Percentiles rank a stretch among this genome's conserved stretches.
phyloP scores from a whole-genome alignment of 345 rosid species.

The Pistacia vera region DNA sequence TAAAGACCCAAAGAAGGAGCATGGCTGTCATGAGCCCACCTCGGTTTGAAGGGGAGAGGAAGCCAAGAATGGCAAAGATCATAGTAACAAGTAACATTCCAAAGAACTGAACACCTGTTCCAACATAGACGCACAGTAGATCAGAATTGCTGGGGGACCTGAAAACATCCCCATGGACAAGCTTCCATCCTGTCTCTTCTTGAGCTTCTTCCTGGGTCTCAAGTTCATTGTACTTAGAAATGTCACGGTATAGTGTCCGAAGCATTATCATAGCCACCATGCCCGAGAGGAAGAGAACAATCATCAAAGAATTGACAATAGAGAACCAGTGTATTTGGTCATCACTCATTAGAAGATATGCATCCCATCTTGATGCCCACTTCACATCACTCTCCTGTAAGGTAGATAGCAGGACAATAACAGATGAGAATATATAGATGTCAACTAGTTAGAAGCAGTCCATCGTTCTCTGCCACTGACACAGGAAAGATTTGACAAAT shows the following conservation, averaged over 20 bases:
- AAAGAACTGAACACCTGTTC: constrained; percentile 76
- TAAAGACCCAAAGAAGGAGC: constrained; percentile 84
- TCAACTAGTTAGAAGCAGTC: not conserved
- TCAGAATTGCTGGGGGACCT: constrained; percentile 73
- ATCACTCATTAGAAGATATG: constrained; percentile 78
- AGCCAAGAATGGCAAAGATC: constrained; percentile 76
- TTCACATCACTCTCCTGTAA: constrained; percentile 77
- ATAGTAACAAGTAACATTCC: constrained; percentile 79
- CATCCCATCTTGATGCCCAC: constrained; percentile 94
- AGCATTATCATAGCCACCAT: constrained; percentile 91
- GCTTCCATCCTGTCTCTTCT: constrained; percentile 91
- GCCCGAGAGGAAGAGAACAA: constrained; percentile 80
- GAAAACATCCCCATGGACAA: constrained; percentile 80
- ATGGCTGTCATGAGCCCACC: constrained; percentile 91
- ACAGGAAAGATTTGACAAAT: not conserved
- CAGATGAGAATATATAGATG: constrained; percentile 11
- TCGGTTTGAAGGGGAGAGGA: constrained; percentile 79
- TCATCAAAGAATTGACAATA: constrained; percentile 80
- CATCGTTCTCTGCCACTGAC: not conserved
- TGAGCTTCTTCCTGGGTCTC: constrained; percentile 91
- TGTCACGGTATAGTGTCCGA: constrained; percentile 78
- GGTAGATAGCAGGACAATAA: constrained; percentile 15
- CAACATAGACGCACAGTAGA: constrained; percentile 68
- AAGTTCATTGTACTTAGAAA: constrained; percentile 77
- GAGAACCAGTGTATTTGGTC: constrained; percentile 88